phyloP scores from a whole-genome alignment of 257 asterid genomes.

The Solanum corneliomulleri region DNA sequence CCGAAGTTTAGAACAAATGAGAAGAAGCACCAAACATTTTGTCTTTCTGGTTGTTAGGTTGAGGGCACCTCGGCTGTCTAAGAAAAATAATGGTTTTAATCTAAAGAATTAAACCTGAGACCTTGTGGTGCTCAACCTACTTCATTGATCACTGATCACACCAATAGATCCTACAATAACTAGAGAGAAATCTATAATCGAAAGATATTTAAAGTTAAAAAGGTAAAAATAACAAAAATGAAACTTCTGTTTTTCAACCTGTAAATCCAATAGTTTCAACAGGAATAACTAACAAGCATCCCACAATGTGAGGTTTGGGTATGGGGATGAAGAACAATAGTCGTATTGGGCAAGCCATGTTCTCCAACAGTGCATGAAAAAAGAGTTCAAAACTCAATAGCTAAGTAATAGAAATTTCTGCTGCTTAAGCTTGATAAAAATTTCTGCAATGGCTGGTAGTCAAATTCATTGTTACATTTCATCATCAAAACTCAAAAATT shows the following conservation, averaged over 20 bases:
- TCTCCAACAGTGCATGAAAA: background rate
- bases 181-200: background rate
- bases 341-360: background rate
- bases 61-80: background rate
- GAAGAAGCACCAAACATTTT: background rate
- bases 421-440: background rate
- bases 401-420: background rate
- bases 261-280: background rate
- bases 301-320: background rate
- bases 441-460: background rate
- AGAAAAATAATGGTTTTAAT: background rate
- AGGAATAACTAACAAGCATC: background rate
- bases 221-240: background rate
- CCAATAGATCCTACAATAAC: background rate
- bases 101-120: background rate
- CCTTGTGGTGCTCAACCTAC: background rate
- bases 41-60: background rate
- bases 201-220: background rate
- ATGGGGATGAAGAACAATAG: background rate
- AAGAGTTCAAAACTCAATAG: background rate
- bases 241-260: background rate
- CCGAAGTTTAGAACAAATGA: background rate
- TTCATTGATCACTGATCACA: background rate
- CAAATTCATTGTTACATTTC: background rate
- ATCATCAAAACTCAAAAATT: constrained; percentile 2